Evolutionary conservation across 192 early-diverging fungal genomes (phyloP).

Genomic region (Chytriomyces hyalinus): DNA sequence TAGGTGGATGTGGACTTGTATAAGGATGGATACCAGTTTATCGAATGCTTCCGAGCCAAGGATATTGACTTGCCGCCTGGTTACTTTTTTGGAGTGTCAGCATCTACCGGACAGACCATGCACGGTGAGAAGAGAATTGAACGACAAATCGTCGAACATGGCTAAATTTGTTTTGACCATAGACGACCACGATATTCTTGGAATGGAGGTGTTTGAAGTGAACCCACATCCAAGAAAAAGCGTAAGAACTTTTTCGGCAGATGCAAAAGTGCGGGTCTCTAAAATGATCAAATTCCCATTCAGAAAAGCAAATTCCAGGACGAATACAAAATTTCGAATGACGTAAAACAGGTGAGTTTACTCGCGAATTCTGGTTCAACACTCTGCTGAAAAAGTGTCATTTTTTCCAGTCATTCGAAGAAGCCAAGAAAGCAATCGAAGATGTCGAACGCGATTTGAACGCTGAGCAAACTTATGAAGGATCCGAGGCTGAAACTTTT

Average conservation of each 20-base stretch:
- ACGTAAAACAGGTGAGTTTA: constrained; percentile 15
- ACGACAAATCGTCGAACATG: background rate
- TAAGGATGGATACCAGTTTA: constrained; percentile 58
- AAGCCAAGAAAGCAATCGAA: constrained; percentile 41
- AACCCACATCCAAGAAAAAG: constrained; percentile 60
- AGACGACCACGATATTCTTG: constrained; percentile 80
- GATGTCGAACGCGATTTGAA: constrained; percentile 28
- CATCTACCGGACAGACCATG: constrained; percentile 34
- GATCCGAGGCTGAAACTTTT: constrained; percentile 31
- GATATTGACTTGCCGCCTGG: constrained; percentile 67
- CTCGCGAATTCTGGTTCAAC: background rate
- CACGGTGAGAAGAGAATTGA: constrained; percentile 23
- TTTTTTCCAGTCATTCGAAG: constrained; percentile 38
- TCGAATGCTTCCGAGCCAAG: constrained; percentile 59
- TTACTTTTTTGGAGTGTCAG: constrained; percentile 77
- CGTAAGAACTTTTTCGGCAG: constrained; percentile 20
- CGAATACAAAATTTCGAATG: constrained; percentile 40
- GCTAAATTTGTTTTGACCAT: background rate
- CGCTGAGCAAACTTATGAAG: constrained; percentile 1
- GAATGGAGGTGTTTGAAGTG: constrained; percentile 72
- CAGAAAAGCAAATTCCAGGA: constrained; percentile 43
- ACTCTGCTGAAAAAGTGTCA: background rate
- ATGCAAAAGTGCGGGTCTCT: background rate
- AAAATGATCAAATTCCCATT: constrained; percentile 33
- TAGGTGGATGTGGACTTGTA: constrained; percentile 59